Conservation (phyloP, 1,284 basidiomycete genomes). For the Farysia itapuensis region DNA sequence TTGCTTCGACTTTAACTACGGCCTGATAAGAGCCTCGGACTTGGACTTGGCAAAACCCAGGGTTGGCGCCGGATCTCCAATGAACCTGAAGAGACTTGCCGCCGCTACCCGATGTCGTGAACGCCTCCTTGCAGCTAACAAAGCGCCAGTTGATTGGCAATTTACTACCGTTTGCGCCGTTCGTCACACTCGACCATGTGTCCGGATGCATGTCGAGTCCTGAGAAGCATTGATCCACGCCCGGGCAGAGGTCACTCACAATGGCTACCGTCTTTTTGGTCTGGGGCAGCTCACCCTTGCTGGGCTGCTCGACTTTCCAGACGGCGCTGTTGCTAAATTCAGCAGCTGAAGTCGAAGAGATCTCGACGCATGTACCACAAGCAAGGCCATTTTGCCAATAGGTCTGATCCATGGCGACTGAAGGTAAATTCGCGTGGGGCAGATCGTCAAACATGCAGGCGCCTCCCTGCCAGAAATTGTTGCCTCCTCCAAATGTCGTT, state of each 20-base stretch:
- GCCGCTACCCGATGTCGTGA: conserved; percentile 8
- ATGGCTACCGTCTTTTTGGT: conserved; percentile 22
- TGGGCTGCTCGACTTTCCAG: conserved; percentile 14
- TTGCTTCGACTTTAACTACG: conserved; percentile 25
- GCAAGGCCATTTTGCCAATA: conserved; percentile 33
- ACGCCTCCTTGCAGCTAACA: conserved; percentile 24
- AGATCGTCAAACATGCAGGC: conserved; percentile 32
- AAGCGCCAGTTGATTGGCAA: conserved; percentile 29
- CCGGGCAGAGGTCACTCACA: conserved; percentile 32
- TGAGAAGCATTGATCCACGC: conserved; percentile 23
- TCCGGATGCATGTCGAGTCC: conserved; percentile 39
- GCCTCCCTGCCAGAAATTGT: conserved; percentile 24
- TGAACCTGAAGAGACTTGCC: conserved; percentile 14
- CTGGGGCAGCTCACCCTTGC: conserved; percentile 3
- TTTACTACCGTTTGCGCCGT: conserved; percentile 8
- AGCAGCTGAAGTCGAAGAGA: conserved; percentile 11
- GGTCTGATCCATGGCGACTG: conserved; percentile 30
- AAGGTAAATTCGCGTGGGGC: conserved; percentile 21
- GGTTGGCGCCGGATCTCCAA: conserved; percentile 14
- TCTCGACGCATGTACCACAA: conserved; percentile 35
- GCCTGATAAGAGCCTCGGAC: conserved; percentile 20
- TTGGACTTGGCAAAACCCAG: conserved; percentile 30
- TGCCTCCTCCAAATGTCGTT: conserved; percentile 17
- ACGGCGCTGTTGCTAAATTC: conserved; percentile 15
- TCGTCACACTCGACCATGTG: conserved; percentile 29